phyloP scores from a whole-genome alignment of 129 eudicot genomes.

The Solidago caesia region DNA sequence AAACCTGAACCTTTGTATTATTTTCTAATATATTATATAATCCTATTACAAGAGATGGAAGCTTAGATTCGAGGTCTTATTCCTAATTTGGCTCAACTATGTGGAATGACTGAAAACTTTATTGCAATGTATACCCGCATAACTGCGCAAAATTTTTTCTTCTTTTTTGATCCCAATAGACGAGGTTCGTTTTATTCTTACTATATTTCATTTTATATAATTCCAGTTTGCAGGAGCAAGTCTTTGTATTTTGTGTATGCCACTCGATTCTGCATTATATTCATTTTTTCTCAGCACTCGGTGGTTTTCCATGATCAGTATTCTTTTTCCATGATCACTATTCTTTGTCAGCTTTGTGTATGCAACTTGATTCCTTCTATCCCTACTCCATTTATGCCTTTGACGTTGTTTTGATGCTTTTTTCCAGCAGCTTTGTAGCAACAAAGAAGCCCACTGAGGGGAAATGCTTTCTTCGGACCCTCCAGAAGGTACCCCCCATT shows the following conservation, averaged over 20 bases:
- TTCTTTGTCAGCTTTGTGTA: no score
- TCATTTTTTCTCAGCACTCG: background rate
- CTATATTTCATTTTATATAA: background rate
- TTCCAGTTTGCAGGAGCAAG: background rate
- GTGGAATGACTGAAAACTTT: constrained; percentile 78
- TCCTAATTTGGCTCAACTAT: constrained; percentile 94
- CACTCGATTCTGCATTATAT: background rate
- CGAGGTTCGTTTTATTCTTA: constrained; percentile 59
- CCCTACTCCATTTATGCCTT: no score
- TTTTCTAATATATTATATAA: background rate
- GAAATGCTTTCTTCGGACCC: no score
- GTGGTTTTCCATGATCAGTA: background rate
- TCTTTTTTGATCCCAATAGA: constrained; percentile 95
- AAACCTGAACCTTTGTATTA: background rate
- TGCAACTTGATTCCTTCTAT: no score
- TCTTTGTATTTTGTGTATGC: background rate
- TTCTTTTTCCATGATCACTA: background rate
- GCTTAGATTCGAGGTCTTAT: constrained; percentile 92
- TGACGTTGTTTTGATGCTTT: no score
- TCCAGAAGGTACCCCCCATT: no score
- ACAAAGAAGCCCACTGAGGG: no score
- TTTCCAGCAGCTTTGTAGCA: no score
- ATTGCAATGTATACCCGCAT: constrained; percentile 85
- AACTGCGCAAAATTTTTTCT: constrained; percentile 93
- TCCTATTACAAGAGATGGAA: constrained; percentile 78